Evolutionary conservation across 2,329 filamentous ascomycete genomes (phyloP).

Genomic region (Verticillium nubilum): DNA sequence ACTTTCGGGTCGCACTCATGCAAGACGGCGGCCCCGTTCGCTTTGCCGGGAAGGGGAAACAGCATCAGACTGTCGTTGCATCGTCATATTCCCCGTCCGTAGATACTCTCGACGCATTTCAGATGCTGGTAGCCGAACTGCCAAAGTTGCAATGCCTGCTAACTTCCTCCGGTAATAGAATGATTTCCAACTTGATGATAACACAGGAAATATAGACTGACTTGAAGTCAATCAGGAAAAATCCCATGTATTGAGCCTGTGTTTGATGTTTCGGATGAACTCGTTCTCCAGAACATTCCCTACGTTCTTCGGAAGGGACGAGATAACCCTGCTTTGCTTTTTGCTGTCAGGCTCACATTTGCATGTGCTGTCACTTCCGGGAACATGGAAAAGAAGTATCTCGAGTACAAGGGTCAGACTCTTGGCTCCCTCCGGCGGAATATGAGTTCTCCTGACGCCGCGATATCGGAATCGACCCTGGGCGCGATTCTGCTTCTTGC

Average conservation of each 20-base stretch:
- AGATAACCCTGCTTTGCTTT: slow-evolving; percentile 29
- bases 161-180: not conserved
- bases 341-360: slow-evolving; percentile 33
- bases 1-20: not conserved
- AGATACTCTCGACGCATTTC: not conserved
- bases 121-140: not conserved
- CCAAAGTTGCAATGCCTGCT: not conserved
- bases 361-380: slow-evolving; percentile 21
- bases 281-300: slow-evolving; percentile 29
- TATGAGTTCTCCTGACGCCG: slow-evolving; percentile 20
- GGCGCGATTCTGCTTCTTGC: slow-evolving; percentile 36
- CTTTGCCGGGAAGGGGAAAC: not conserved
- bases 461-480: slow-evolving; percentile 28
- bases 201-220: not conserved
- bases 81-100: not conserved
- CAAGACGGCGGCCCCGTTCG: not conserved
- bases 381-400: slow-evolving; percentile 23
- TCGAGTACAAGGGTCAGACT: slow-evolving; percentile 27
- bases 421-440: slow-evolving; percentile 25
- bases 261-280: slow-evolving; percentile 18
- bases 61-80: no score
- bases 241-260: not conserved
- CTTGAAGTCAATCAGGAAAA: not conserved
- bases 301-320: slow-evolving; percentile 25
- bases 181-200: no score